Conservation (phyloP, 495 filamentous ascomycete genomes). For the Daldinia decipiens region DNA sequence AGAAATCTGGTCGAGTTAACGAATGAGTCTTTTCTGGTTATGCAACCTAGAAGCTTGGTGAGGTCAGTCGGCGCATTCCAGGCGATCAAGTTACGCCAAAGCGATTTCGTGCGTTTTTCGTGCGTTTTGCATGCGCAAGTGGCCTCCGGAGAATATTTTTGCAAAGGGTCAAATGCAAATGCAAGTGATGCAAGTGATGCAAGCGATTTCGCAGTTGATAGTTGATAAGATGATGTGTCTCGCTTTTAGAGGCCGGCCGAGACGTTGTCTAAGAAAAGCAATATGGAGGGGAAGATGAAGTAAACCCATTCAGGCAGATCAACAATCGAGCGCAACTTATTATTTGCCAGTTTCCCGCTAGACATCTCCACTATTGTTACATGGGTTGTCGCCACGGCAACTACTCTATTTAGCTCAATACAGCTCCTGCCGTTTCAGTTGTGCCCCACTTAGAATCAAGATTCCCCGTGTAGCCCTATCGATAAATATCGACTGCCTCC, state of each 20-base stretch:
- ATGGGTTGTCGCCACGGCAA: slow-evolving; percentile 37
- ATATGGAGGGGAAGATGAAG: slow-evolving; percentile 42
- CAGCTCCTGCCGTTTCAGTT: slow-evolving; percentile 21
- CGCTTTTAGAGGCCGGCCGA: slow-evolving; percentile 31
- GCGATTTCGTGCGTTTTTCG: slow-evolving; percentile 40
- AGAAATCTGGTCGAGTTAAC: background rate
- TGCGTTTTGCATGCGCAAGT: slow-evolving; percentile 38
- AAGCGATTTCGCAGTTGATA: slow-evolving; percentile 36
- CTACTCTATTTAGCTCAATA: slow-evolving; percentile 13
- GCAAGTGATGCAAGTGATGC: slow-evolving; percentile 39
- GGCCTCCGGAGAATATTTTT: slow-evolving; percentile 15
- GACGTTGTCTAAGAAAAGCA: slow-evolving; percentile 30
- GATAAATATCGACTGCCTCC: slow-evolving; percentile 27
- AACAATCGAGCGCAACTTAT: slow-evolving; percentile 34
- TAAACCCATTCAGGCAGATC: slow-evolving; percentile 36
- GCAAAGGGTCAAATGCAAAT: slow-evolving; percentile 16
- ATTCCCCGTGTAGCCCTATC: slow-evolving; percentile 21
- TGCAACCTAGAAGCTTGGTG: slow-evolving; percentile 27
- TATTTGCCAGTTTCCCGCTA: slow-evolving; percentile 29
- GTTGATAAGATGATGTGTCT: slow-evolving; percentile 39
- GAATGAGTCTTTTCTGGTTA: slow-evolving; percentile 24
- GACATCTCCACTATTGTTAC: slow-evolving; percentile 11
- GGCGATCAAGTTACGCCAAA: slow-evolving; percentile 39
- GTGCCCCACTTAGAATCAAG: slow-evolving; percentile 32
- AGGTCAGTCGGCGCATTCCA: slow-evolving; percentile 43